Base-by-base conservation (phyloP, 371 early-diverging fungal species). In the Funneliformis caledonium region DNA sequence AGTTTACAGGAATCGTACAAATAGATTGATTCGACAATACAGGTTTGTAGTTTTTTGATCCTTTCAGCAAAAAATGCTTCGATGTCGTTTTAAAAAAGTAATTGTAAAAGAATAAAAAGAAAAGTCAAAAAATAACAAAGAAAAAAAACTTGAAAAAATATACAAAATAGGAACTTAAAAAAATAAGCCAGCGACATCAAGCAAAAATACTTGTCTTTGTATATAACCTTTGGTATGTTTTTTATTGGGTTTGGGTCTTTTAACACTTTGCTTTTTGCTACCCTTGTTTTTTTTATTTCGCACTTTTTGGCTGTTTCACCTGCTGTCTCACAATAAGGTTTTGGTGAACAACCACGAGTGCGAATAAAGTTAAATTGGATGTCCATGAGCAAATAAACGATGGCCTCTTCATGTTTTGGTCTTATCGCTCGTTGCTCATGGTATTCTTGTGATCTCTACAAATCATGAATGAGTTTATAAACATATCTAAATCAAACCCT, bases 191-290 rank as follows among this genome's bases (percentile, higher is more conserved):
- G 42, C 77, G 77, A 64, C 64, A 76, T 76, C 77, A 76, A 76
- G 77, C 64, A 75, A 60, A 75, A 60, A 59, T 56, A 75, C 22
- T 42, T 56, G 16, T 59, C 56, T 45, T 76, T 76, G 47, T 76
- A 26, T 64, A n/a, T 76, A 62, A 76, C 19, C 14, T 61, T 76
- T 76, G 77, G 77, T 76, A 76, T 76, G 77, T 76, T 61, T 73
- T 33, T 72, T 72, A 48, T 48, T 26, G 50, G 50, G n/a, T 62
- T 62, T 61, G 77, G 45, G 77, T 76, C 33, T 76, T 76, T 76
- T 76, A 60, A 62, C 77, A 47, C 64, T 47, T 64, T 61, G 52
- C 65, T 60, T 76, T 64, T 76, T 64, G 47, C 61, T 64, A 56
- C 22, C 56, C 33, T 64, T 22, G 37, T 76, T 47, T 76, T 56